Conservation (phyloP, 1,284 basidiomycete species). For the Butyriboletus appendiculatus region DNA sequence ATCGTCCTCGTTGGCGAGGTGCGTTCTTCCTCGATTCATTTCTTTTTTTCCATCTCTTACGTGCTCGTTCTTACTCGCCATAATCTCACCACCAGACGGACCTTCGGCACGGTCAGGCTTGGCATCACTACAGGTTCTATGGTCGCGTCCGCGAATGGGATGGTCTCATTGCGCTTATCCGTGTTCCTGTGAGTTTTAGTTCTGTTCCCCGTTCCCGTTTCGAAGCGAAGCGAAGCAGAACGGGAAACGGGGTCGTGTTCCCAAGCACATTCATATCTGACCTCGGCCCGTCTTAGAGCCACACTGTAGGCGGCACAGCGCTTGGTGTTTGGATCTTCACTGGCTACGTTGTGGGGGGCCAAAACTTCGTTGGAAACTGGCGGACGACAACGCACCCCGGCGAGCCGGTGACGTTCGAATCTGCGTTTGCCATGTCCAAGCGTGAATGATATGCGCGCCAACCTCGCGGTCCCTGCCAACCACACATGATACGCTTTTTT, state of each 20-base stretch:
- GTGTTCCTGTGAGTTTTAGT: conserved; percentile 43
- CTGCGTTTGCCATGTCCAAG: conserved; percentile 55
- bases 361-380: conserved; percentile 73
- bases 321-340: conserved; percentile 58
- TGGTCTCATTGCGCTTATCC: conserved; percentile 63
- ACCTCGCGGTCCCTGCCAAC: not conserved
- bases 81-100: conserved; percentile 45
- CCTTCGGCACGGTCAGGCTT: conserved; percentile 54
- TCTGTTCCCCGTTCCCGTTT: not conserved
- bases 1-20: conserved; percentile 60
- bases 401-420: conserved; percentile 51
- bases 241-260: not conserved
- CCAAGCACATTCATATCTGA: conserved; percentile 1
- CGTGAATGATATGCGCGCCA: conserved; percentile 28
- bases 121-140: conserved; percentile 59
- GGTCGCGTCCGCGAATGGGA: conserved; percentile 69
- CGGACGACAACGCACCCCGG: conserved; percentile 43
- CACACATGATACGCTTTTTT: not conserved
- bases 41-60: not conserved
- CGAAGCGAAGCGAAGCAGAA: not conserved
- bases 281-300: conserved; percentile 5
- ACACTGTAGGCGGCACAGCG: not conserved
- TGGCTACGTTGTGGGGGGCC: conserved; percentile 64
- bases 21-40: too few relatives aligned
- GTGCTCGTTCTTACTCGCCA: conserved; percentile 1